Percentiles rank a stretch among this genome's conserved stretches.
Conservation (phyloP, 176 grass and related monocot genomes). For the Triticum urartu region DNA sequence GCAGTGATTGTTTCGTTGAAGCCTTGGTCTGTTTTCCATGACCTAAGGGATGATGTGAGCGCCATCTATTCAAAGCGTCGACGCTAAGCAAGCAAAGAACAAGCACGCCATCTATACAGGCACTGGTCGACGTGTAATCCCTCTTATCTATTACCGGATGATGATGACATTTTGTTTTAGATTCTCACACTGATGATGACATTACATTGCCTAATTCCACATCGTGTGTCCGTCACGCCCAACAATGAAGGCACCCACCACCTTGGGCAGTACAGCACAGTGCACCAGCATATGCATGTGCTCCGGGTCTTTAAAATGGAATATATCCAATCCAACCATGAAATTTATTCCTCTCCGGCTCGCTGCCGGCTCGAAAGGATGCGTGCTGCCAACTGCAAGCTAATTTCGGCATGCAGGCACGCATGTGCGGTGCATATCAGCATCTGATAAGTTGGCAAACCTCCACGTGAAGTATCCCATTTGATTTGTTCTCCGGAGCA, state of each 20-base stretch:
- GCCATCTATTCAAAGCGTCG: neutral
- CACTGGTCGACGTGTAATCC: neutral
- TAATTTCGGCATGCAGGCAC: neutral
- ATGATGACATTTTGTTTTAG: neutral
- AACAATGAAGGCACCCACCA: neutral
- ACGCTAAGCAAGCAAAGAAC: neutral
- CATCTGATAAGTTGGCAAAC: neutral
- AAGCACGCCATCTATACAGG: neutral
- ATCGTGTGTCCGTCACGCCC: neutral
- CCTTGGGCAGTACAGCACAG: neutral
- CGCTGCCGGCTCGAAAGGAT: neutral
- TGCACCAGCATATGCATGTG: neutral
- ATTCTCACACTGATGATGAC: neutral
- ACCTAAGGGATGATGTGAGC: neutral
- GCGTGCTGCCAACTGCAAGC: neutral
- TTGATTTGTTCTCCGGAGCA: neutral
- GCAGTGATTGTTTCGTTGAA: neutral
- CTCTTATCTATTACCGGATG: neutral
- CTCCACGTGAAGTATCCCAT: neutral
- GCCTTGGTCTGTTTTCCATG: neutral
- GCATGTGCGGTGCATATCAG: neutral
- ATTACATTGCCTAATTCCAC: neutral
- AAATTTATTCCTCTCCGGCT: neutral
- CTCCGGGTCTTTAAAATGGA: neutral
- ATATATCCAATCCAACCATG: neutral